Base-by-base conservation (phyloP, 2,329 filamentous ascomycete genomes). In the Claviceps sorghi region DNA sequence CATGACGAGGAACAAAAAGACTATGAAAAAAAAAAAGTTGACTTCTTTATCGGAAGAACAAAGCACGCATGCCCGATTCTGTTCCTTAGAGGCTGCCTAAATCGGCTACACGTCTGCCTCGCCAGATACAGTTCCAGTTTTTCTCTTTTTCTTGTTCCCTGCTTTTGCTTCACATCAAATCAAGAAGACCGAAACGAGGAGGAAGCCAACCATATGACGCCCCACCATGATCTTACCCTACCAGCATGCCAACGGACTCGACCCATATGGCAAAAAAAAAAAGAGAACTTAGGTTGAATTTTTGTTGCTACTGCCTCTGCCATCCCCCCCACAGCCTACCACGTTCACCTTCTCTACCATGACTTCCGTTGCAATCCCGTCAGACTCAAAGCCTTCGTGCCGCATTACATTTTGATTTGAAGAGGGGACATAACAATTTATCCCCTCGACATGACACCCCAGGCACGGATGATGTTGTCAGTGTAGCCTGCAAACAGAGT, bases 401-500 rank as follows among this genome's bases (percentile, higher is more conserved):
- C 42, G 42, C 32, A 46, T 48, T 45, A 52, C 34, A 40, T 45
- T 46, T 43, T 44, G 44, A 43, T 50, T 50, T 56, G 42, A 22
- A 19, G 43, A 48, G 55, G 52, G 51, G 53, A 59, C 56, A 58
- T 59, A 45, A 21, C 7, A 54, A 56, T 64, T 72, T 88, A 90
- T 76, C 85, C 87, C 74, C 88, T 82, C 73, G 88, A 93, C 88
- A 95, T 95, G 69, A 95, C 89, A 77, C 89, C 89, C 89, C 89
- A 95, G 65, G 88, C 89, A 68, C 90, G 87, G 78, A 95, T 95
- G 78, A 94, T 86, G 84, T 96, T 97, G 79, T 98, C 93, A 66
- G 93, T 98, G 84, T 98, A 98, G 75, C 93, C 93, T 72, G 93
- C 90, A 75, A 98, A 98, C 73, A 98, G 80, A 69, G 93, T 97